Base-by-base conservation (phyloP, 2,329 filamentous ascomycete species). In the Drechslerella coelobrocha region DNA sequence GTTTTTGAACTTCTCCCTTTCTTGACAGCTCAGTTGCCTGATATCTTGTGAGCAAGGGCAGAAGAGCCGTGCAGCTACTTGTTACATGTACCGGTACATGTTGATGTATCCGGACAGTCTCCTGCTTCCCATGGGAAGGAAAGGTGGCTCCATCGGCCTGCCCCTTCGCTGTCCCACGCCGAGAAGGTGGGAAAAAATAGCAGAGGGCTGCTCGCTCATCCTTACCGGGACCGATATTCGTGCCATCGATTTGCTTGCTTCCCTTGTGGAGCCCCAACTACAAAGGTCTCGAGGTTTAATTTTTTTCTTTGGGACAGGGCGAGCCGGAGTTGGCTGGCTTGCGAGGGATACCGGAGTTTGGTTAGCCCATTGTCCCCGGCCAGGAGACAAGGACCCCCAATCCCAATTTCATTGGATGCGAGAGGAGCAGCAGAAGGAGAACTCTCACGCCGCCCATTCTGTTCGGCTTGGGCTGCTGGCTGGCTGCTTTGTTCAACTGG, bases 251-350 rank as follows among this genome's bases (percentile, higher is more conserved):
- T 72, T 51, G 50, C 45, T 61, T 72, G 60, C 19, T 39, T 66
- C 54, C 68, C 52, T 61, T 72, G 61, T 72, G 60, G 61, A 66
- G 61, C 68, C 68, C 61, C 68, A 63, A 63, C 61, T 65, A n/a
- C n/a, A n/a, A n/a, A n/a, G n/a, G n/a, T n/a, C n/a, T n/a, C n/a
- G n/a, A n/a, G n/a, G n/a, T n/a, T n/a, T n/a, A n/a, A n/a, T n/a
- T 60, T 57, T 34, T 60, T 27, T 34, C 9, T 27, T n/a, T 39
- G 34, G 23, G 48, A 50, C 37, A 45, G 55, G 51, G 52, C 47
- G 45, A 59, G 53, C 57, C 27, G 48, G 27, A 7, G 23, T 34
- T 41, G 50, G 45, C 43, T 50, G 27, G 41, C 41, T 45, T n/a
- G 41, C 41, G 41, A 45, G 41, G 41, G 41, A n/a, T n/a, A 45